These are phyloP conservation scores for Yarrowia sp. DNA, from an alignment of 805 yeast genomes.

Conservation along the genomic window DNA sequence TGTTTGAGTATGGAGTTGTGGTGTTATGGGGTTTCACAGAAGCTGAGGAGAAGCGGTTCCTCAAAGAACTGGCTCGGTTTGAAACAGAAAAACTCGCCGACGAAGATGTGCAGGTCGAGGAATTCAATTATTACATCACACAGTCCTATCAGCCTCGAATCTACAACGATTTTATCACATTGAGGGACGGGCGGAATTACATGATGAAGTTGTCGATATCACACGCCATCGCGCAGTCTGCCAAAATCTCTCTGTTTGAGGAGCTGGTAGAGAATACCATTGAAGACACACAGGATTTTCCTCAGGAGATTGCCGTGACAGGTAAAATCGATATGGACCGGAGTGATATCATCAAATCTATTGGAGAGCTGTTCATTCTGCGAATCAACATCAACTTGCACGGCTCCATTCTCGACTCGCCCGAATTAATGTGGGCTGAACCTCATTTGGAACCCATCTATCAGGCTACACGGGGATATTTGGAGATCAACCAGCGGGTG, in stretches of 20 bases:
- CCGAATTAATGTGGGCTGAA: slow-evolving; percentile 98
- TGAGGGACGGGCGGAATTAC: slow-evolving; percentile 84
- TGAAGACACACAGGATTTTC: slow-evolving; percentile 95
- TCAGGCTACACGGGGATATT: slow-evolving; percentile 92
- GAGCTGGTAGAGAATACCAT: slow-evolving; percentile 95
- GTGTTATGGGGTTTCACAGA: slow-evolving; percentile 94
- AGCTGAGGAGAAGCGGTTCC: slow-evolving; percentile 76
- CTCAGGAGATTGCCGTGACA: slow-evolving; percentile 89
- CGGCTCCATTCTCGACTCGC: slow-evolving; percentile 79
- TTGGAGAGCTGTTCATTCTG: slow-evolving; percentile 90
- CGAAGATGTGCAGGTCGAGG: slow-evolving; percentile 92
- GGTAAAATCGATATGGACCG: slow-evolving; percentile 95
- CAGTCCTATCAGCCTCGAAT: slow-evolving; percentile 93
- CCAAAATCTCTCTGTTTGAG: slow-evolving; percentile 90
- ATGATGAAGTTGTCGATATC: slow-evolving; percentile 91
- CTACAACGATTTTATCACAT: slow-evolving; percentile 90
- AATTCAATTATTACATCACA: slow-evolving; percentile 91
- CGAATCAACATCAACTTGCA: slow-evolving; percentile 46
- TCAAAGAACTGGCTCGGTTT: slow-evolving; percentile 82
- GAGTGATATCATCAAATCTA: slow-evolving; percentile 93
- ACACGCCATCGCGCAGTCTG: slow-evolving; percentile 94
- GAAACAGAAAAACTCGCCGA: slow-evolving; percentile 85
- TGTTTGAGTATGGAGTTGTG: slow-evolving; percentile 96
- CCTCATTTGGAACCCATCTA: slow-evolving; percentile 97
- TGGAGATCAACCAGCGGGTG: slow-evolving; percentile 93